Evolutionary conservation across 805 yeast species (phyloP).

Genomic region (Blastobotrys attinorum): DNA sequence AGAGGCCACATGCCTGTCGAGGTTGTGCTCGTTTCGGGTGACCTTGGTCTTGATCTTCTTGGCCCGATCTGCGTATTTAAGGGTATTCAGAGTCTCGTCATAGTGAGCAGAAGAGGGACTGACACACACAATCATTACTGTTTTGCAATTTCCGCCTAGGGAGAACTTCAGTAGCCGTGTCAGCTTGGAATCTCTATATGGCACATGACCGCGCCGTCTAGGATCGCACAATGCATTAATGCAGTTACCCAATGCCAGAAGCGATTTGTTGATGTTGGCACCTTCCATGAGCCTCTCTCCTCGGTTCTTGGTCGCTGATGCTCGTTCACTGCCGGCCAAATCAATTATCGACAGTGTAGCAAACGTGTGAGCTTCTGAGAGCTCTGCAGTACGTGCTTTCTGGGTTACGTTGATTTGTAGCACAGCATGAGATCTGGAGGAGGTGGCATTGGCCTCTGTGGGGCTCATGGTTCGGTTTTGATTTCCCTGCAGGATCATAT

Average conservation of each 20-base stretch:
- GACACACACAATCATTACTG: constrained; percentile 92
- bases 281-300: constrained; percentile 83
- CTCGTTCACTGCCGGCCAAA: constrained; percentile 92
- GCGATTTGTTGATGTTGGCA: constrained; percentile 83
- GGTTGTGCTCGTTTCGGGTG: constrained; percentile 60
- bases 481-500: constrained; percentile 65
- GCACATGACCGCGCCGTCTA: constrained; percentile 62
- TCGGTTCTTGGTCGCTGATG: constrained; percentile 77
- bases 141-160: constrained; percentile 88
- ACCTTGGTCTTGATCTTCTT: constrained; percentile 82
- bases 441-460: constrained; percentile 84
- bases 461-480: constrained; percentile 73
- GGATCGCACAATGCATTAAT: constrained; percentile 84
- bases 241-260: constrained; percentile 87
- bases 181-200: constrained; percentile 84
- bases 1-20: constrained; percentile 78
- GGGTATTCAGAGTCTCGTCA: constrained; percentile 86
- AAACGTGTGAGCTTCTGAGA: constrained; percentile 59
- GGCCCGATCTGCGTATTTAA: constrained; percentile 87
- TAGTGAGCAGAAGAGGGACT: constrained; percentile 82
- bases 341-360: constrained; percentile 85
- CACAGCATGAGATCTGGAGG: constrained; percentile 92
- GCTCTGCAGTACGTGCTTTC: constrained; percentile 49
- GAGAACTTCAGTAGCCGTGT: constrained; percentile 84
- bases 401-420: constrained; percentile 70